These are phyloP conservation scores for Corynascus novoguineensis DNA, from an alignment of 495 filamentous ascomycete genomes.

Conservation along the genomic window DNA sequence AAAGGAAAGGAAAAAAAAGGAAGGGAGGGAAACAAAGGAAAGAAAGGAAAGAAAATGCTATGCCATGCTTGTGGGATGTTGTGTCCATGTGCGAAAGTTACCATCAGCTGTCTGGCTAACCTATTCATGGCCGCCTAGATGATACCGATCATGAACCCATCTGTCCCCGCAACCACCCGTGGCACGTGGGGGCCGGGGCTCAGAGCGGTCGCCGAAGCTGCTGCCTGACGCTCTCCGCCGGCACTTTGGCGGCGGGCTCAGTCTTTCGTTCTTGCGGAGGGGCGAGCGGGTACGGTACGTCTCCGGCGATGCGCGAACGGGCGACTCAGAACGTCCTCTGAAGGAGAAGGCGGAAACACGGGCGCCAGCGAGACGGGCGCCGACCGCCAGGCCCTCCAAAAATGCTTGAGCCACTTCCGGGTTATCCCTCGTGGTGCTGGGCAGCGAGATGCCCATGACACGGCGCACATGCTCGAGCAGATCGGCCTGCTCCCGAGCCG, in stretches of 20 bases:
- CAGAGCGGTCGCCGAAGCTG: too few species aligned
- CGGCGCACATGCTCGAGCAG: constrained; percentile 9
- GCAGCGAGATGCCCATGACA: constrained; percentile 5
- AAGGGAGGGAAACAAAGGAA: too few species aligned
- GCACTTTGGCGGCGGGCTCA: background rate
- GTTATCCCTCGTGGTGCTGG: constrained; percentile 1
- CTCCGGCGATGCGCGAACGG: background rate
- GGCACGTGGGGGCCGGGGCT: too few species aligned
- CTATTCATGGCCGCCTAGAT: too few species aligned
- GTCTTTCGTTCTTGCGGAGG: background rate
- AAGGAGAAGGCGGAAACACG: background rate
- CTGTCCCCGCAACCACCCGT: background rate
- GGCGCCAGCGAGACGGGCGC: background rate
- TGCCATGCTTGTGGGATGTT: too few species aligned
- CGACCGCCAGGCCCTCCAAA: constrained; percentile 29
- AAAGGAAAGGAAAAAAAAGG: too few species aligned
- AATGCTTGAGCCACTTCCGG: constrained; percentile 24
- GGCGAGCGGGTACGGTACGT: background rate
- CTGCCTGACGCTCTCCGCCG: too few species aligned
- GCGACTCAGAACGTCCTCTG: background rate
- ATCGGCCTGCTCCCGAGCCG: background rate
- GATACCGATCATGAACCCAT: background rate
- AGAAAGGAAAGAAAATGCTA: too few species aligned
- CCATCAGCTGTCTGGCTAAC: too few species aligned
- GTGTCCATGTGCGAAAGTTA: too few species aligned